Evolutionary conservation across 164 flowering plant species (phyloP), one percentile per base, ranked within the genome.

Genomic region (Amborella trichopoda): DNA sequence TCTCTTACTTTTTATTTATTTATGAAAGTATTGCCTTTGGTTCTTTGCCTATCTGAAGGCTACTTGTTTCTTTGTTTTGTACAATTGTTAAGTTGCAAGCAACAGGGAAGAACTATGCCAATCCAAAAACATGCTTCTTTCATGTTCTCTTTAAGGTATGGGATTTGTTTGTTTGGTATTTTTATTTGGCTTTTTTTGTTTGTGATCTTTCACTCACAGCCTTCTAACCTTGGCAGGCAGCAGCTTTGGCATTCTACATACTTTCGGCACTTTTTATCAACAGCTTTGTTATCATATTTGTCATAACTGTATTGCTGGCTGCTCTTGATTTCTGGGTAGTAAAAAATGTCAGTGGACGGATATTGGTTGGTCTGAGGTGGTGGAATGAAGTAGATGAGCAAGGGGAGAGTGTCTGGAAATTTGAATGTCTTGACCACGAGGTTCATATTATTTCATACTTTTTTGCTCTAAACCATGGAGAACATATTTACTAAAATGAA

Each of bases 301-400:
- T 91, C 70, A 76, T 87, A 26, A 83, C 95, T 42, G 94, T 84
- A 41, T 68, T 91, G 60, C 88, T 87, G 14, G 69, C 95, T 63
- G 90, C 96, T 46, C 83, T 91, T 54, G 96, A 84, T 55, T 91
- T 91, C 61, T 87, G 98, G 98, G 95, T 91, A 0, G 98, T 91
- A 20, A 91, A 87, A 69, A 91, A 91, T 73, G 87, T 91, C 21
- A 91, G 90, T 69, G 95, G 98, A 13, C 75, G 95, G 27, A 91
- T 91, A 32, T 65, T 91, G 48, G 98, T 87, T 54, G 96, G 98
- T 46, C 56, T 87, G 61, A 80, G 98, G 68, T 91, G 96, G 98
- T 83, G 96, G 96, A 91, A 91, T 70, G 96, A 91, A 65, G 84
- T 84, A 42, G 63, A 91, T 68, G 98, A 91, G 23, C 48, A 67